Conservation (phyloP, 2,329 filamentous ascomycete species). For the Stenocarpella maydis region DNA sequence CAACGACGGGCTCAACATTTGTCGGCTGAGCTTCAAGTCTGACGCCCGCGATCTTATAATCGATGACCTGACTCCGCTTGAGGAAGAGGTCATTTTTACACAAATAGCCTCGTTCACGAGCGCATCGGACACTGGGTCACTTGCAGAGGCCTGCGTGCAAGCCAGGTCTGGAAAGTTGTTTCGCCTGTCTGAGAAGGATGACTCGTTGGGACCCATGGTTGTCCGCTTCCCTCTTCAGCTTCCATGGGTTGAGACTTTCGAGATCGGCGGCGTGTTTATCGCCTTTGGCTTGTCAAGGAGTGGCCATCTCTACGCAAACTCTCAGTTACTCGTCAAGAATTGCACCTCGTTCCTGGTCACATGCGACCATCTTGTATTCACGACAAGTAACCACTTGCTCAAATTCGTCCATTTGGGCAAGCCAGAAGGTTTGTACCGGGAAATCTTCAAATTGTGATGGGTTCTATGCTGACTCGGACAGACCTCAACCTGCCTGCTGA, state of each 20-base stretch:
- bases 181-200: slow-evolving; percentile 43
- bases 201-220: slow-evolving; percentile 46
- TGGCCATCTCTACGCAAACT: slow-evolving; percentile 82
- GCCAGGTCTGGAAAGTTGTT: slow-evolving; percentile 56
- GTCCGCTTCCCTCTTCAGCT: slow-evolving; percentile 55
- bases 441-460: not conserved
- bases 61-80: slow-evolving; percentile 36
- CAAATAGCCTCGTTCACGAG: slow-evolving; percentile 22
- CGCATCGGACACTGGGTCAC: not conserved
- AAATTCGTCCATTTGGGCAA: slow-evolving; percentile 88
- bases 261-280: slow-evolving; percentile 51
- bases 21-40: slow-evolving; percentile 27
- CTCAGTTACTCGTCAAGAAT: slow-evolving; percentile 78
- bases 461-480: slow-evolving; percentile 48
- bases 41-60: slow-evolving; percentile 35
- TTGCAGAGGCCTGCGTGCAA: slow-evolving; percentile 52
- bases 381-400: slow-evolving; percentile 88
- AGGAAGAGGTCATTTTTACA: slow-evolving; percentile 30
- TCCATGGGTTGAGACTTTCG: slow-evolving; percentile 61
- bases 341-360: slow-evolving; percentile 92
- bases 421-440: slow-evolving; percentile 63
- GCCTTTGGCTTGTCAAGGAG: slow-evolving; percentile 74
- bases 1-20: slow-evolving; percentile 40
- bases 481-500: slow-evolving; percentile 85
- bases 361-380: slow-evolving; percentile 84